Base-by-base conservation (phyloP, 192 early-diverging fungal species). In the Phlyctochytrium arcticum region DNA sequence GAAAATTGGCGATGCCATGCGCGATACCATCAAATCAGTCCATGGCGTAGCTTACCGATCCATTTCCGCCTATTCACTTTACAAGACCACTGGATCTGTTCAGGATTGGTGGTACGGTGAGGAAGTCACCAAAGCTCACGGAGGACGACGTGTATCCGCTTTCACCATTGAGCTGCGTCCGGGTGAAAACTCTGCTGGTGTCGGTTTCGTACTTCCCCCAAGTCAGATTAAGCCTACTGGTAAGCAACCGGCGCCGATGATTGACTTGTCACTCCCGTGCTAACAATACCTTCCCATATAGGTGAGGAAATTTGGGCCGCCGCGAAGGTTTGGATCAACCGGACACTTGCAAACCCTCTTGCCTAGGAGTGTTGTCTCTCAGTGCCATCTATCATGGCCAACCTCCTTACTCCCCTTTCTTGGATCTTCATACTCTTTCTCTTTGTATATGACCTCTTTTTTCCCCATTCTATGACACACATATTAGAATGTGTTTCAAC, bases 91-190 rank as follows among this genome's bases (percentile, higher is more conserved):
- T 3, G 85, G 82, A 12, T 70, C 71, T 23, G 76, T 69, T 2
- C 71, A 65, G 30, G 85, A 86, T 59, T 86, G 73, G 73, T 85
- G 75, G 62, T 85, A 82, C 51, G 76, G 70, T 30, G 63, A 74
- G 55, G 56, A 64, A 29, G 73, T 71, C 15, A 56, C 53, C 29
- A 51, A 71, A 50, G 57, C 60, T 56, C 42, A 72, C 4, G 57
- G 67, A n/a, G 60, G 72, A 42, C 50, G 68, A 27, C 48, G 67
- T n/a, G 36, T 76, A 24, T 85, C 80, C 63, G 70, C 77, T 8
- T 82, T 73, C 69, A 79, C 80, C 15, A 83, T 86, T 42, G 84
- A 85, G 70, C 65, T 86, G 48, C 59, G 84, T 4, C 84, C 81
- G 9, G 57, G 57, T 6, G 47, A 37, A 24, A 12, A 15, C 19